These are phyloP conservation scores for Orychophragmus violaceus DNA, from an alignment of 345 rosid genomes.

Conservation along the genomic window DNA sequence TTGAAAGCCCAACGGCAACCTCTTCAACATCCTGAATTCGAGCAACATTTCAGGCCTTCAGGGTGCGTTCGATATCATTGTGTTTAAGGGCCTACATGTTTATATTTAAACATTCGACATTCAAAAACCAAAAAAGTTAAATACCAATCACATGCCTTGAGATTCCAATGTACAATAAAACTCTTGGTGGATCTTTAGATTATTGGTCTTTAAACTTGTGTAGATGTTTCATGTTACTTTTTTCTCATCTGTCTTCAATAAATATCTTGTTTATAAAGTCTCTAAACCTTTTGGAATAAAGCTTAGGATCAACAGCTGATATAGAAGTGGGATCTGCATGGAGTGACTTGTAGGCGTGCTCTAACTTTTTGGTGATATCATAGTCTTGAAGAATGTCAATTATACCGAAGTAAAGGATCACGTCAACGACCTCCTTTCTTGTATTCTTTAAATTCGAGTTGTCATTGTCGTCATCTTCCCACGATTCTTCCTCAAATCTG, in stretches of 20 bases:
- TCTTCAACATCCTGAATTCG: slow-evolving; percentile 19
- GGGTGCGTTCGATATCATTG: slow-evolving; percentile 3
- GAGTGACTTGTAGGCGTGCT: slow-evolving; percentile 63
- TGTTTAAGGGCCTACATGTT: background rate
- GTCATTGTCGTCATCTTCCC: slow-evolving; percentile 22
- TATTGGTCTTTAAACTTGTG: slow-evolving; percentile 5
- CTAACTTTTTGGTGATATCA: slow-evolving; percentile 59
- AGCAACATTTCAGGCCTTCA: slow-evolving; percentile 8
- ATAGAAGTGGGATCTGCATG: slow-evolving; percentile 57
- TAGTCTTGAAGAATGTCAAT: slow-evolving; percentile 65
- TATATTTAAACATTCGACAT: slow-evolving; percentile 4
- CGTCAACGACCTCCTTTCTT: slow-evolving; percentile 39
- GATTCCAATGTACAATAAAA: background rate
- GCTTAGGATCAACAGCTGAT: slow-evolving; percentile 69
- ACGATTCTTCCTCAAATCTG: slow-evolving; percentile 31
- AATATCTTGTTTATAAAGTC: slow-evolving; percentile 54
- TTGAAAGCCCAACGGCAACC: background rate
- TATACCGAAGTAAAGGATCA: slow-evolving; percentile 55
- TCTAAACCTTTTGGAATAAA: slow-evolving; percentile 54
- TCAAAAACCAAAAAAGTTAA: slow-evolving; percentile 3
- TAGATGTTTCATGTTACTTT: background rate
- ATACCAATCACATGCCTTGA: slow-evolving; percentile 11
- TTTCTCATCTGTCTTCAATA: slow-evolving; percentile 40
- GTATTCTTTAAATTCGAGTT: slow-evolving; percentile 19
- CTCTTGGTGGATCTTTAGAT: background rate